These are phyloP conservation scores for Trichophyton rubrum DNA, from an alignment of 2,329 filamentous ascomycete species.

Conservation along the genomic window DNA sequence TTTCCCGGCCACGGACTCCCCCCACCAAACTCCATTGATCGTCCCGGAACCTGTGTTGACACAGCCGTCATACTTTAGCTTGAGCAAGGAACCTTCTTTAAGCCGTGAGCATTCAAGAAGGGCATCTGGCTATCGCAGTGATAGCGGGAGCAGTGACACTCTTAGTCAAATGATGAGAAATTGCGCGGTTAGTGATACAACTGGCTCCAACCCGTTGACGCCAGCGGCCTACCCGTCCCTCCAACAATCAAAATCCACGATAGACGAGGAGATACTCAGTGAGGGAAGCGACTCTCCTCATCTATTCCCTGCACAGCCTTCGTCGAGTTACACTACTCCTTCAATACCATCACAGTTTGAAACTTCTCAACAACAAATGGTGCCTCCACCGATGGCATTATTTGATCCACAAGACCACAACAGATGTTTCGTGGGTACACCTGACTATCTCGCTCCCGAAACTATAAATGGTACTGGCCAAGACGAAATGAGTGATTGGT, in stretches of 20 bases:
- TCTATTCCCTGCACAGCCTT: conserved; percentile 52
- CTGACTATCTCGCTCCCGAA: conserved; percentile 92
- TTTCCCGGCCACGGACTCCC: conserved; percentile 67
- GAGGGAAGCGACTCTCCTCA: conserved; percentile 67
- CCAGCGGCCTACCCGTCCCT: conserved; percentile 15
- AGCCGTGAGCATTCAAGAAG: conserved; percentile 54
- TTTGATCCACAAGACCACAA: conserved; percentile 93
- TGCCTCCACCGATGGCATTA: conserved; percentile 84
- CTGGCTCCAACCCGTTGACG: conserved; percentile 15
- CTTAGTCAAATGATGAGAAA: conserved; percentile 69
- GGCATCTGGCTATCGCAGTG: conserved; percentile 72
- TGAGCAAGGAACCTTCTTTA: conserved; percentile 27
- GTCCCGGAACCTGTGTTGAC: conserved; percentile 58
- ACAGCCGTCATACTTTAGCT: conserved; percentile 87
- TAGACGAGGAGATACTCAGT: conserved; percentile 63
- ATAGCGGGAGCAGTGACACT: conserved; percentile 81
- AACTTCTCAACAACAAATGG: conserved; percentile 51
- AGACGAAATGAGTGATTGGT: conserved; percentile 98
- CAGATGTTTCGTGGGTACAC: conserved; percentile 87
- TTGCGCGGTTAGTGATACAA: conserved; percentile 56
- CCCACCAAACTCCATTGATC: conserved; percentile 72
- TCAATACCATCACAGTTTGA: conserved; percentile 21
- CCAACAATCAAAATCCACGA: conserved; percentile 15
- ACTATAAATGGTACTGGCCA: conserved; percentile 92
- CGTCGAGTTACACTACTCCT: conserved; percentile 37